Conservation (phyloP, 2,329 filamentous ascomycete species). For the Aspergillus sp. region DNA sequence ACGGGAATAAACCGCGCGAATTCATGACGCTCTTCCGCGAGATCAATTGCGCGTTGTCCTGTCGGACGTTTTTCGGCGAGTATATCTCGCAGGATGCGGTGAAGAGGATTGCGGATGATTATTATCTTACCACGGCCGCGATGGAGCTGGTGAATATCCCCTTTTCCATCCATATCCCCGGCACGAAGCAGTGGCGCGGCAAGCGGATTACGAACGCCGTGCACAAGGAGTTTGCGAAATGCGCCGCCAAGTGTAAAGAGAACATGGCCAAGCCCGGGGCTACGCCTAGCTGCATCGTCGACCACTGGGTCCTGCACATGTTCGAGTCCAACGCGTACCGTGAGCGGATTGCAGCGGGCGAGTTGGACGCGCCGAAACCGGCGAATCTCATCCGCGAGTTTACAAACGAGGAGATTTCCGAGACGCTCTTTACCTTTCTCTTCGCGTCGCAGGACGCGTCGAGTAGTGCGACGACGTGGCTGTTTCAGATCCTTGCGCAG, state of each 20-base stretch:
- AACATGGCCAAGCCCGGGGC: constrained; percentile 76
- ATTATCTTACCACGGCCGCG: constrained; percentile 87
- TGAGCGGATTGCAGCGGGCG: constrained; percentile 70
- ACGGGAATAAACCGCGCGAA: constrained; percentile 68
- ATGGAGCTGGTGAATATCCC: constrained; percentile 94
- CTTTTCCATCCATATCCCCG: constrained; percentile 74
- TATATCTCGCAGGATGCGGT: constrained; percentile 85
- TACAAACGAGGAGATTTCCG: constrained; percentile 54
- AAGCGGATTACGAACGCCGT: constrained; percentile 88
- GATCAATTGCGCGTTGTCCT: constrained; percentile 85
- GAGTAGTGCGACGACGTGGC: constrained; percentile 58
- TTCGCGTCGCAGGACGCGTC: constrained; percentile 61
- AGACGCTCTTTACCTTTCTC: constrained; percentile 59
- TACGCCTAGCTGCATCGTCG: constrained; percentile 81
- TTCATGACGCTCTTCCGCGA: constrained; percentile 88
- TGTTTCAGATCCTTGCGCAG: constrained; percentile 59
- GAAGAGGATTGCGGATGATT: constrained; percentile 89
- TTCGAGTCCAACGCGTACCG: constrained; percentile 76
- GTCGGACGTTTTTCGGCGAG: constrained; percentile 86
- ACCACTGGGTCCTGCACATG: constrained; percentile 84
- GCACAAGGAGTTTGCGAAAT: constrained; percentile 78
- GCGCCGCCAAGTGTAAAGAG: constrained; percentile 82
- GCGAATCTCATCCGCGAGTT: constrained; percentile 56
- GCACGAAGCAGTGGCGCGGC: constrained; percentile 87
- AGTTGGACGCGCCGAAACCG: constrained; percentile 40